phyloP scores from a whole-genome alignment of 2,329 filamentous ascomycete species.

The Lecanoromycetidae sp. region DNA sequence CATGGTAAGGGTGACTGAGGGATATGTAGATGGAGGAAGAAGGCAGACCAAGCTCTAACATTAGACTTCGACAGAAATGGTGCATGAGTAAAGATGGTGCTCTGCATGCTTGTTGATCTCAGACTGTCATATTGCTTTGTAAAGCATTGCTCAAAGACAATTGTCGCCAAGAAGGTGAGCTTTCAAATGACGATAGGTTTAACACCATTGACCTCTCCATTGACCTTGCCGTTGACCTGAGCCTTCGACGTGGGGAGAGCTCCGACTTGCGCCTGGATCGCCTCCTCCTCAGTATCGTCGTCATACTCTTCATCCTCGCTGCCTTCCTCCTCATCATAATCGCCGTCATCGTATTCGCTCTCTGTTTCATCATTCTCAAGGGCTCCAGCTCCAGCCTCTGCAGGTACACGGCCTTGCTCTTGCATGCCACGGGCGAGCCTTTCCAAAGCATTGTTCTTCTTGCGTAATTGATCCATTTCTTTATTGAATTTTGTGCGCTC shows the following conservation, averaged over 20 bases:
- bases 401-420: slow-evolving; percentile 73
- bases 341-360: slow-evolving; percentile 43
- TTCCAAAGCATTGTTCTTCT: slow-evolving; percentile 82
- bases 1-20: slow-evolving; percentile 50
- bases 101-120: slow-evolving; percentile 5
- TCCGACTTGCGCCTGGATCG: slow-evolving; percentile 9
- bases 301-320: slow-evolving; percentile 51
- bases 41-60: slow-evolving; percentile 34
- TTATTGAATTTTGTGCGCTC: slow-evolving; percentile 67
- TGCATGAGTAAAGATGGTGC: background rate
- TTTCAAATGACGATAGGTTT: slow-evolving; percentile 18
- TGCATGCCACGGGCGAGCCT: slow-evolving; percentile 95
- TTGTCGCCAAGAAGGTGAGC: background rate
- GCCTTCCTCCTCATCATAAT: slow-evolving; percentile 51
- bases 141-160: background rate
- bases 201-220: slow-evolving; percentile 33
- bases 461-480: slow-evolving; percentile 65
- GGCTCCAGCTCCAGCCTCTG: slow-evolving; percentile 48
- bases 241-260: slow-evolving; percentile 28
- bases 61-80: too few relatives aligned
- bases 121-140: slow-evolving; percentile 10
- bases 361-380: slow-evolving; percentile 43
- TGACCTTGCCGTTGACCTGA: slow-evolving; percentile 33
- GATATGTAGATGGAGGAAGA: slow-evolving; percentile 40
- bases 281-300: slow-evolving; percentile 47